Evolutionary conservation across 2,329 filamentous ascomycete species (phyloP).

Genomic region (Orbilia oligospora): DNA sequence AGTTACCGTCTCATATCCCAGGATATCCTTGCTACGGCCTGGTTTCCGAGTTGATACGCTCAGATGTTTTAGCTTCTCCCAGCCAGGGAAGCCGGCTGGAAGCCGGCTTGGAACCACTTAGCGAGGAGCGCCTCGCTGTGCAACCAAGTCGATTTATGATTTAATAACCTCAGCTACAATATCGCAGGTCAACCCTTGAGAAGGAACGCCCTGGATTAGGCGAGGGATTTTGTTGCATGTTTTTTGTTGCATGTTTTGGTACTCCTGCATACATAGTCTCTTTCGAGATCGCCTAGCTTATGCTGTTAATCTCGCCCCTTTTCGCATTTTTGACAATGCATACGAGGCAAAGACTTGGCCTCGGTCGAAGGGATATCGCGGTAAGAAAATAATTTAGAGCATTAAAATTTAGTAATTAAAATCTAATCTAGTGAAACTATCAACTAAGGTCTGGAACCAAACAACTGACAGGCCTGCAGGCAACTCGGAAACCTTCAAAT

Average conservation of each 20-base stretch:
- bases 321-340: background rate
- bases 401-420: slow-evolving; percentile 20
- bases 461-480: background rate
- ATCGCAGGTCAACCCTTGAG: slow-evolving; percentile 5
- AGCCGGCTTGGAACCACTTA: slow-evolving; percentile 12
- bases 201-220: slow-evolving; percentile 23
- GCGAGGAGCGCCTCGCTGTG: slow-evolving; percentile 19
- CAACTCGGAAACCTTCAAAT: background rate
- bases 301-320: background rate
- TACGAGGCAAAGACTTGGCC: background rate
- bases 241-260: slow-evolving; percentile 14
- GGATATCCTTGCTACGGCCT: slow-evolving; percentile 2
- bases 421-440: background rate
- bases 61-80: slow-evolving; percentile 5
- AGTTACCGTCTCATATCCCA: slow-evolving; percentile 13
- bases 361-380: slow-evolving; percentile 12
- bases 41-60: slow-evolving; percentile 22
- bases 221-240: slow-evolving; percentile 26
- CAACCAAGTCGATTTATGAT: background rate
- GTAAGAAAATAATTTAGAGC: background rate
- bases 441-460: background rate
- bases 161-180: slow-evolving; percentile 18
- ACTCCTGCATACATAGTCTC: slow-evolving; percentile 13
- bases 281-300: background rate
- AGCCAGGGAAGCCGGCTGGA: background rate